Conservation (phyloP, 164 flowering plant genomes). For the Paratinospora sagittata region DNA sequence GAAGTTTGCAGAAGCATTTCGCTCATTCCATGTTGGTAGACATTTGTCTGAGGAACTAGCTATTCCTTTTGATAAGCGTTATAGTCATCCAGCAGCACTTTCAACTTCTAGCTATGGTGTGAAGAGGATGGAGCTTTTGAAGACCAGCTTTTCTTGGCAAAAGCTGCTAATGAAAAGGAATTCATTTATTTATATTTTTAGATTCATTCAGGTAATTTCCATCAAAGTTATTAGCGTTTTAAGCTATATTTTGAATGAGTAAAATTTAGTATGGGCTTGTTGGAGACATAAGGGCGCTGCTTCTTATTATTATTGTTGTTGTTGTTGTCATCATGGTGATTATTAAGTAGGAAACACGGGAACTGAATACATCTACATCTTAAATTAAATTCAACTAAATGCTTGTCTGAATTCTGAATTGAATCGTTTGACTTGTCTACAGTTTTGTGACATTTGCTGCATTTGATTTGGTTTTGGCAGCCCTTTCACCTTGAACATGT, state of each 20-base stretch:
- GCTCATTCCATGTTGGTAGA: constrained; percentile 53
- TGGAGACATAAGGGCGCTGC: too few species aligned
- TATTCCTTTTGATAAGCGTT: constrained; percentile 65
- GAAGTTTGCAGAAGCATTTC: constrained; percentile 85
- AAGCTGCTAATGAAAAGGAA: constrained; percentile 87
- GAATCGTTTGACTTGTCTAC: not conserved
- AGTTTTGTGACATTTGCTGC: not conserved
- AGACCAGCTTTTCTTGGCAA: constrained; percentile 73
- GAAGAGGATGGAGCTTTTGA: constrained; percentile 65
- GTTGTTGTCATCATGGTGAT: too few species aligned
- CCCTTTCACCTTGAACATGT: too few species aligned
- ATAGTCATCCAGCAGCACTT: constrained; percentile 88
- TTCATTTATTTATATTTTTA: constrained; percentile 83
- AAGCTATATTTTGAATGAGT: not conserved
- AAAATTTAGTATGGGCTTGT: too few species aligned
- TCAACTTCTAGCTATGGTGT: constrained; percentile 69
- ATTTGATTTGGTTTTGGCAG: not conserved
- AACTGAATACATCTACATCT: too few species aligned
- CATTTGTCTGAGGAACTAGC: constrained; percentile 50
- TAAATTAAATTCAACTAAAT: too few species aligned
- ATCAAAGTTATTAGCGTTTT: not conserved
- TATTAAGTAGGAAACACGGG: too few species aligned
- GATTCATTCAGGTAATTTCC: constrained; percentile 71
- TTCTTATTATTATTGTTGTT: too few species aligned
- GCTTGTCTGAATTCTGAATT: too few species aligned